Conservation (phyloP, 2,329 filamentous ascomycete species). For the Hyphodiscus sp. region DNA sequence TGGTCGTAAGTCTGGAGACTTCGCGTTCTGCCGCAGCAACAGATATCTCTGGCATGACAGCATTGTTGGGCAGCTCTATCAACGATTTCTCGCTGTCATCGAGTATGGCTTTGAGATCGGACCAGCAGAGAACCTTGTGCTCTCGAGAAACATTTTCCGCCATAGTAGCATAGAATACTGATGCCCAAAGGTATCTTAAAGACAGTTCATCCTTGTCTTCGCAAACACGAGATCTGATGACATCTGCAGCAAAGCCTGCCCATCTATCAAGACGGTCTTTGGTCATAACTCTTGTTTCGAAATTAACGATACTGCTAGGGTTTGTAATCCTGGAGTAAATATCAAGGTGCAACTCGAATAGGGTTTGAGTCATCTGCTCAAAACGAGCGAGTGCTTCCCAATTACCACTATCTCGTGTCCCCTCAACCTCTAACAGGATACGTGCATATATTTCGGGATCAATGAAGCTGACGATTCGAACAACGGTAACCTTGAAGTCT, state of each 20-base stretch:
- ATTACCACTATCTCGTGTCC: conserved; percentile 9
- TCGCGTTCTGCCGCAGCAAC: conserved; percentile 79
- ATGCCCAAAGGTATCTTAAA: conserved; percentile 61
- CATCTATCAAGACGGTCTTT: conserved; percentile 54
- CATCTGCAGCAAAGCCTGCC: conserved; percentile 49
- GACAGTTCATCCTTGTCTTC: conserved; percentile 35
- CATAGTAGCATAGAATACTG: conserved; percentile 54
- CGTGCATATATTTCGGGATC: conserved; percentile 47
- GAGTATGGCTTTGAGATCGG: conserved; percentile 53
- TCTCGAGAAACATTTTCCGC: conserved; percentile 49
- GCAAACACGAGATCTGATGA: conserved; percentile 32
- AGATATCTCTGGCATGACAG: conserved; percentile 82
- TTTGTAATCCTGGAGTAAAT: conserved; percentile 57
- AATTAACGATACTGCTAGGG: conserved; percentile 48
- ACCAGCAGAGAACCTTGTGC: conserved; percentile 54
- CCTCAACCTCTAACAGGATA: conserved; percentile 37
- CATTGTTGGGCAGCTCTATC: conserved; percentile 73
- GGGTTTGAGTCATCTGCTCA: conserved; percentile 47
- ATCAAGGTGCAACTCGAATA: conserved; percentile 64
- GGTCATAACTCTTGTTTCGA: conserved; percentile 44
- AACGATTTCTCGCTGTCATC: conserved; percentile 39
- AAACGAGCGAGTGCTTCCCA: conserved; percentile 33
- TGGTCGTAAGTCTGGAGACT: conserved; percentile 85
- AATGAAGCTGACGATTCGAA: conserved; percentile 42
- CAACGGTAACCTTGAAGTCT: conserved; percentile 47